These are phyloP conservation scores for Saccharomyces kudriavzevii DNA, from an alignment of 805 yeast genomes.

Conservation along the genomic window DNA sequence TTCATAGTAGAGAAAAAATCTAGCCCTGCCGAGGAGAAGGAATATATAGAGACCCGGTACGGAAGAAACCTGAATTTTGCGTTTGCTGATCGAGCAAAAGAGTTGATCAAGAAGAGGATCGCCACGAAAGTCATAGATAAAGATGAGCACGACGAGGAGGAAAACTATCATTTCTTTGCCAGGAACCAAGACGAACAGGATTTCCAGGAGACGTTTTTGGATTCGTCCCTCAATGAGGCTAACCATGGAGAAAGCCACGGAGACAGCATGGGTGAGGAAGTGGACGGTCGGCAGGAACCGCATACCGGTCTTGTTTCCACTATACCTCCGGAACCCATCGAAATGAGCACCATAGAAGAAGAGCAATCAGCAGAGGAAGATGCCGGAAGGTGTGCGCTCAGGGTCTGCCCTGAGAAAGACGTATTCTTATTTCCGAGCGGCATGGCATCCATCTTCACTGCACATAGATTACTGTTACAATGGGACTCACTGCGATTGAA, in stretches of 20 bases:
- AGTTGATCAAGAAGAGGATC: slow-evolving; percentile 62
- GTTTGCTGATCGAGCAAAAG: slow-evolving; percentile 65
- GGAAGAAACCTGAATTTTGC: slow-evolving; percentile 80
- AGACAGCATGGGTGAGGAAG: not conserved
- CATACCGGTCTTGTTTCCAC: slow-evolving; percentile 8
- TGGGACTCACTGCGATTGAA: slow-evolving; percentile 25
- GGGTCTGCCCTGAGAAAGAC: slow-evolving; percentile 40
- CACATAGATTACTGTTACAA: slow-evolving; percentile 51
- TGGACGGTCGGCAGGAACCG: not conserved
- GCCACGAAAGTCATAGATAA: slow-evolving; percentile 49
- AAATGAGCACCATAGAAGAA: slow-evolving; percentile 2
- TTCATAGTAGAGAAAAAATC: slow-evolving; percentile 27
- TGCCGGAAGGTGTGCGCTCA: not conserved
- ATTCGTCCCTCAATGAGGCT: not conserved
- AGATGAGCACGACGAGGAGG: slow-evolving; percentile 6
- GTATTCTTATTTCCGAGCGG: slow-evolving; percentile 82
- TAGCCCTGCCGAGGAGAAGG: slow-evolving; percentile 39
- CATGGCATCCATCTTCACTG: slow-evolving; percentile 80
- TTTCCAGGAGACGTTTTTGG: not conserved
- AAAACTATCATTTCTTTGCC: not conserved
- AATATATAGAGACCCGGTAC: slow-evolving; percentile 77
- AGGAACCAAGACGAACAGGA: not conserved
- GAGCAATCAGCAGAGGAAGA: not conserved
- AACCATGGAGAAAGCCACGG: not conserved
- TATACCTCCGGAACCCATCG: slow-evolving; percentile 27